Evolutionary conservation across 768 basidiomycete species (phyloP).

Genomic region (Auriscalpium orientale): DNA sequence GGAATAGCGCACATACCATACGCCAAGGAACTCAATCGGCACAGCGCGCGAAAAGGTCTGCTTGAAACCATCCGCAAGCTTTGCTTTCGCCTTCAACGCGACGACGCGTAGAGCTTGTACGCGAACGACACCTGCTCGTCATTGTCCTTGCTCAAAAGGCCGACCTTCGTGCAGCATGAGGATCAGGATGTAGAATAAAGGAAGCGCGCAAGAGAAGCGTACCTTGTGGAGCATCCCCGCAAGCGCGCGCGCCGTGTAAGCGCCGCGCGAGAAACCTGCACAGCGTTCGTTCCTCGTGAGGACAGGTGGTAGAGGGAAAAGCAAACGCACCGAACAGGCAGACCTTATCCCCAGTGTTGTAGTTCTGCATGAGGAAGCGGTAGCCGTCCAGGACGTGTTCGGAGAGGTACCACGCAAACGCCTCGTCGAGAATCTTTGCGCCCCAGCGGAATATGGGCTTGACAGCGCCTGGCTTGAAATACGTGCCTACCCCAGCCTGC

Average conservation of each 20-base stretch:
- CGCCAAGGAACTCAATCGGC: slow-evolving; percentile 67
- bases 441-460: slow-evolving; percentile 49
- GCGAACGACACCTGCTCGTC: slow-evolving; percentile 65
- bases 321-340: slow-evolving; percentile 54
- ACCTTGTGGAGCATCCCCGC: slow-evolving; percentile 73
- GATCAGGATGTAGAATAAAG: background rate
- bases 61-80: slow-evolving; percentile 62
- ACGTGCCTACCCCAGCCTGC: slow-evolving; percentile 42
- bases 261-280: slow-evolving; percentile 67
- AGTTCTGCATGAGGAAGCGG: slow-evolving; percentile 73
- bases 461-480: slow-evolving; percentile 57
- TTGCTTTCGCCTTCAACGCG: slow-evolving; percentile 36
- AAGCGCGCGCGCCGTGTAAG: slow-evolving; percentile 61
- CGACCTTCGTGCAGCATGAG: slow-evolving; percentile 38
- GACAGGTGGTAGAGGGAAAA: background rate
- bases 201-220: background rate
- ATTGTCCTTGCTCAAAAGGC: slow-evolving; percentile 63
- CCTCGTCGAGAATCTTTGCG: slow-evolving; percentile 58
- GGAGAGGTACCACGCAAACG: slow-evolving; percentile 72
- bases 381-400: slow-evolving; percentile 72
- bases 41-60: slow-evolving; percentile 61
- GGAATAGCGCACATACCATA: slow-evolving; percentile 43
- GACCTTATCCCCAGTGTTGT: slow-evolving; percentile 62
- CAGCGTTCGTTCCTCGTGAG: background rate
- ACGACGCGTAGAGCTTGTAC: slow-evolving; percentile 60